Conservation (phyloP, 441 rosid genomes). For the Adansonia madagascariensis region DNA sequence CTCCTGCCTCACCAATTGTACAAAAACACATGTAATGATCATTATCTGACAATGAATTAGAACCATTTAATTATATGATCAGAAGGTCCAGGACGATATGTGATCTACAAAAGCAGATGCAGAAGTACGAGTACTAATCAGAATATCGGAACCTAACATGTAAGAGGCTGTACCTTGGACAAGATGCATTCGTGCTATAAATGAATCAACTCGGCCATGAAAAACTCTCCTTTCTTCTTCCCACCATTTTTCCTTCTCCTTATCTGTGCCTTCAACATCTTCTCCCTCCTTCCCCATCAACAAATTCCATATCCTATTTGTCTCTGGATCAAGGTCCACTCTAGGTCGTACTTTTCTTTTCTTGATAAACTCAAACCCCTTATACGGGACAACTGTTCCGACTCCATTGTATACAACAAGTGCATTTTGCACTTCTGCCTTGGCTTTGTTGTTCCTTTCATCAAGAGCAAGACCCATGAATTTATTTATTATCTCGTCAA, state of each 20-base stretch:
- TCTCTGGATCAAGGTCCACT: conserved; percentile 89
- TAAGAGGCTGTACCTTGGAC: conserved; percentile 76
- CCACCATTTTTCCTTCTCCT: conserved; percentile 81
- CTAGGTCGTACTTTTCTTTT: conserved; percentile 77
- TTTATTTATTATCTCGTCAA: conserved; percentile 54
- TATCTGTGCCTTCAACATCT: conserved; percentile 50
- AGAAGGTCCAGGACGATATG: conserved; percentile 2
- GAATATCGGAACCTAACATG: conserved; percentile 27
- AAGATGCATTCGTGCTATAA: conserved; percentile 96
- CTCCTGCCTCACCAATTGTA: neutral
- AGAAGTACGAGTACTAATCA: neutral
- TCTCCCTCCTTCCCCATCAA: conserved; percentile 79
- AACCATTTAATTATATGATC: neutral
- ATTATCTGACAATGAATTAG: neutral
- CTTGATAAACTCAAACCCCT: conserved; percentile 46
- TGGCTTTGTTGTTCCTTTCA: conserved; percentile 33
- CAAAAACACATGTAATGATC: neutral
- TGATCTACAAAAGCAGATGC: conserved; percentile 5
- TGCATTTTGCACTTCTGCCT: conserved; percentile 51
- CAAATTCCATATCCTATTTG: conserved; percentile 85
- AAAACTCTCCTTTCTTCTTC: conserved; percentile 85
- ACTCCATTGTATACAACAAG: conserved; percentile 57
- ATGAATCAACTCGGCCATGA: conserved; percentile 79
- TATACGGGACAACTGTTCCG: conserved; percentile 63
- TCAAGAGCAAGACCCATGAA: conserved; percentile 54